Evolutionary conservation across 106 monocot genomes (phyloP).

Genomic region (Iris macrosiphon): DNA sequence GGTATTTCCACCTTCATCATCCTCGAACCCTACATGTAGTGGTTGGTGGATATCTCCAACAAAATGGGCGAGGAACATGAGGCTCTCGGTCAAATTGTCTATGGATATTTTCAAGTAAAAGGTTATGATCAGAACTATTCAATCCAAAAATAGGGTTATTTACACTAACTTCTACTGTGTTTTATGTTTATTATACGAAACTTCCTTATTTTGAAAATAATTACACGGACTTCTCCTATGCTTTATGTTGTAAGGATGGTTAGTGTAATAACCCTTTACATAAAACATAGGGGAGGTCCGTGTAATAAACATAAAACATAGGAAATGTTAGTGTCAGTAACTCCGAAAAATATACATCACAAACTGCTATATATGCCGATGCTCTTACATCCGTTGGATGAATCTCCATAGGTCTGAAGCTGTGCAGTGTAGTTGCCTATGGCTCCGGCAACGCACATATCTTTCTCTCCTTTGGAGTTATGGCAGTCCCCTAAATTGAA

Average conservation of each 20-base stretch:
- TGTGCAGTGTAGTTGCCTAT: slow-evolving; percentile 76
- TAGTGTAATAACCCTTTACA: too few species aligned
- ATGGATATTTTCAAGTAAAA: too few species aligned
- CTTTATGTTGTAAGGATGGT: too few species aligned
- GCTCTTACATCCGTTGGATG: slow-evolving; percentile 40
- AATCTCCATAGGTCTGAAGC: slow-evolving; percentile 37
- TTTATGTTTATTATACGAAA: too few species aligned
- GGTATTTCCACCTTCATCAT: slow-evolving; percentile 71
- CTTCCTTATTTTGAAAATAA: too few species aligned
- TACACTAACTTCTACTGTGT: too few species aligned
- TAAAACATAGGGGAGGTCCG: too few species aligned
- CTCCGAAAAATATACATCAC: not conserved
- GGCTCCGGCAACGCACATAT: slow-evolving; percentile 71
- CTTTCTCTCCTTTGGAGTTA: slow-evolving; percentile 21
- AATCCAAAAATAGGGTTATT: too few species aligned
- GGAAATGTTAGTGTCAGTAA: too few species aligned
- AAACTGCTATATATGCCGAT: not conserved
- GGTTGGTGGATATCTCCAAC: slow-evolving; percentile 74
- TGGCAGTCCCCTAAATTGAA: slow-evolving; percentile 57
- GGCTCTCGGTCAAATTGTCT: slow-evolving; percentile 72
- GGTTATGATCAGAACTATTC: not conserved
- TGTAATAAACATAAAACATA: too few species aligned
- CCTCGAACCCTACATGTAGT: slow-evolving; percentile 46
- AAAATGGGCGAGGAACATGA: slow-evolving; percentile 80
- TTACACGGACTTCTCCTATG: too few species aligned